Conservation (phyloP, 2,329 filamentous ascomycete genomes). For the Alternaria rosae region DNA sequence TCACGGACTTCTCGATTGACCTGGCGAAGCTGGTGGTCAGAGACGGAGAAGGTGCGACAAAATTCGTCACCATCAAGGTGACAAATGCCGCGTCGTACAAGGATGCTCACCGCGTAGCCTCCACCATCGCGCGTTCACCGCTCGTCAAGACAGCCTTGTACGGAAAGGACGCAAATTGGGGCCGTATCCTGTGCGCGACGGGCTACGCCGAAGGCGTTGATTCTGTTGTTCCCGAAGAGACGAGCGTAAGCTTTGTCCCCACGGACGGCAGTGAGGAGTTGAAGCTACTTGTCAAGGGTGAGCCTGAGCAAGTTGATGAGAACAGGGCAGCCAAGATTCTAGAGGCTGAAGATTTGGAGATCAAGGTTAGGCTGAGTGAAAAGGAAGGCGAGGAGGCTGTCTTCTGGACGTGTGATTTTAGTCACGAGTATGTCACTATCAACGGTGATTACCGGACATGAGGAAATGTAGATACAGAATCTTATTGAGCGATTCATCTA, state of each 20-base stretch:
- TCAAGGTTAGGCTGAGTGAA: conserved; percentile 75
- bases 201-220: conserved; percentile 76
- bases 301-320: conserved; percentile 82
- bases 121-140: conserved; percentile 87
- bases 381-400: conserved; percentile 64
- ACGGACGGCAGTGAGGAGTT: conserved; percentile 78
- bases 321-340: conserved; percentile 78
- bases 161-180: conserved; percentile 98
- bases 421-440: conserved; percentile 79
- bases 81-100: conserved; percentile 72
- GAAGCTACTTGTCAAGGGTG: conserved; percentile 78
- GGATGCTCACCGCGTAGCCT: conserved; percentile 80
- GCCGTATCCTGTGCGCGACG: conserved; percentile 91
- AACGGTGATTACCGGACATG: conserved; percentile 72
- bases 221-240: conserved; percentile 72
- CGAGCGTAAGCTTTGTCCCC: conserved; percentile 80
- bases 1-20: conserved; percentile 81
- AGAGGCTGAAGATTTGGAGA: conserved; percentile 78
- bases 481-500: neutral
- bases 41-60: conserved; percentile 96
- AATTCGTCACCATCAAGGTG: conserved; percentile 94
- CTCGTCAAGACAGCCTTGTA: conserved; percentile 98
- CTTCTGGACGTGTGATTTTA: conserved; percentile 88
- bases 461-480: neutral
- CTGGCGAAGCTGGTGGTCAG: conserved; percentile 93